Evolutionary conservation across 495 filamentous ascomycete genomes (phyloP), one percentile per base, ranked within the genome.

Genomic region (Hypoxylon cercidicola): DNA sequence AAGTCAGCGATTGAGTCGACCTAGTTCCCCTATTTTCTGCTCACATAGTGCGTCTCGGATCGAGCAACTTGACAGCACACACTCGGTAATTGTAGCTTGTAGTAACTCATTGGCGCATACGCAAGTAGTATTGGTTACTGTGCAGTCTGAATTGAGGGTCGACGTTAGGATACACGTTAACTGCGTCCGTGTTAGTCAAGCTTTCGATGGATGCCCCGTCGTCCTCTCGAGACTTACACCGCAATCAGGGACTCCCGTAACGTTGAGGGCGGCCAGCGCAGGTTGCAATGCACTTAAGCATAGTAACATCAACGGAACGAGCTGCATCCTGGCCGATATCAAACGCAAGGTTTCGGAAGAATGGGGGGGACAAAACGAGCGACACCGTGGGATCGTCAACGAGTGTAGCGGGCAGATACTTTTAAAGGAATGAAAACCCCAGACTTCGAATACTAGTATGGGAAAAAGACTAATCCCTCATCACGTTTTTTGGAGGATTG

Each of bases 1-100:
- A 32, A 39, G 39, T 68, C 16, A 68, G 59, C 30, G 25, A 43
- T 18, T 1, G 12, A 37, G 37, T 21, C 5, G 15, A 13, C 11
- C 11, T 8, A 13, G 12, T 39, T 20, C 28, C 2, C 15, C 25
- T 0, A 28, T 8, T 28, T 18, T 37, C 32, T 11, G 16, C 66
- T 62, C 64, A 77, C 75, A 35, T 23, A 78, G 50, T 48, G 58
- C 60, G 53, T 78, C 69, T 8, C 65, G 65, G 28, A 75, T 66
- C 19, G 74, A 66, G 55, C 76, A 78, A 34, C 61, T 59, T 7
- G 30, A 9, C 21, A 53, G 28, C 5, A 78, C 66, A 18, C 76
- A 78, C 34, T 59, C 37, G 28, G 72, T 68, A 37, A 77, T 65
- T 11, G 67, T 34, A 10, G 35, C 40, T 35, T 68, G 67, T 7